Evolutionary conservation across 2,329 filamentous ascomycete genomes (phyloP).

Genomic region (Phaeosphaeria sp.): DNA sequence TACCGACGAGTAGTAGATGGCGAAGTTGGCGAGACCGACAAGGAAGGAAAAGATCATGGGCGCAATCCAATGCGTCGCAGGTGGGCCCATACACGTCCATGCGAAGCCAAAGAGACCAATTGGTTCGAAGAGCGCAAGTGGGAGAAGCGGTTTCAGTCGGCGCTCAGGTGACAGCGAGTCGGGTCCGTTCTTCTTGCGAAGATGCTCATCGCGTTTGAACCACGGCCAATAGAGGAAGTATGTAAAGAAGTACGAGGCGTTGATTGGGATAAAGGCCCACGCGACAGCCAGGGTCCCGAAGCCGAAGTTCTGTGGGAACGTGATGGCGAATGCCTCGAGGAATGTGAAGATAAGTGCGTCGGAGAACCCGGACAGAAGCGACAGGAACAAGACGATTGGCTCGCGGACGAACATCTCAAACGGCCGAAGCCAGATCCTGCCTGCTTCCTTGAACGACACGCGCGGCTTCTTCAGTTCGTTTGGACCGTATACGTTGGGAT

Average conservation of each 20-base stretch:
- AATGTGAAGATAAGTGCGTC: conserved; percentile 81
- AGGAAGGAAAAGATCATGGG: conserved; percentile 69
- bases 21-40: conserved; percentile 67
- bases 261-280: conserved; percentile 61
- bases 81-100: conserved; percentile 69
- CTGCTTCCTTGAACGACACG: conserved; percentile 43
- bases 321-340: conserved; percentile 71
- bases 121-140: conserved; percentile 47
- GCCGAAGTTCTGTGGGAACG: conserved; percentile 68
- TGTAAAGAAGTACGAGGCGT: conserved; percentile 68
- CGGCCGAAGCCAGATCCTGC: conserved; percentile 56
- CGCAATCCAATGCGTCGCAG: conserved; percentile 69
- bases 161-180: conserved; percentile 63
- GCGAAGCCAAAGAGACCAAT: conserved; percentile 70
- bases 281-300: conserved; percentile 66
- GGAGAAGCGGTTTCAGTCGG: conserved; percentile 70
- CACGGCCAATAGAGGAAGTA: conserved; percentile 65
- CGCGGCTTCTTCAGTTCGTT: conserved; percentile 64
- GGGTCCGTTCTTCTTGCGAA: conserved; percentile 43
- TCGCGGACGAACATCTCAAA: conserved; percentile 76
- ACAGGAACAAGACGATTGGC: conserved; percentile 74
- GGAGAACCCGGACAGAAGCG: conserved; percentile 75
- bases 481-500: conserved; percentile 71
- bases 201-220: conserved; percentile 52
- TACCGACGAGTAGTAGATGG: conserved; percentile 64